phyloP scores from a whole-genome alignment of 495 filamentous ascomycete genomes.

The Aspergillus nanangensis region DNA sequence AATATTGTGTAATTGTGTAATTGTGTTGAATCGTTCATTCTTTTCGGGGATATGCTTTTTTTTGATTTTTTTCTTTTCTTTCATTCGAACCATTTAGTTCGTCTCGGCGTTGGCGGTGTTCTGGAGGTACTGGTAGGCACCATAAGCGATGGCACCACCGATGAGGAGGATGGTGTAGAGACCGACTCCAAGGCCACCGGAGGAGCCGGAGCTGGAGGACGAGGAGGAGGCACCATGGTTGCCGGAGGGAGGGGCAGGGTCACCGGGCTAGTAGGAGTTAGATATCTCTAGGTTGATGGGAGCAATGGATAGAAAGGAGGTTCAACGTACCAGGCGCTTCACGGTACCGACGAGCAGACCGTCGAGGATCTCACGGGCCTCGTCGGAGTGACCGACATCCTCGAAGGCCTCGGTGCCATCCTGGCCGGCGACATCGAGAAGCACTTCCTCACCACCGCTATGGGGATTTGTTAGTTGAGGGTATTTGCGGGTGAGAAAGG shows the following conservation, averaged over 20 bases:
- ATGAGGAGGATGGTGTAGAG: constrained; percentile 79
- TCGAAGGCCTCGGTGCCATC: constrained; percentile 98
- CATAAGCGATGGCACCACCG: constrained; percentile 73
- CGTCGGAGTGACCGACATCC: constrained; percentile 98
- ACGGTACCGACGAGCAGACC: constrained; percentile 73
- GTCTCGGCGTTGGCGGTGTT: no score
- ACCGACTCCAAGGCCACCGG: constrained; percentile 63
- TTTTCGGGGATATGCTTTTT: no score
- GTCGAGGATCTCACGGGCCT: constrained; percentile 90
- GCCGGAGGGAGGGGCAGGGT: constrained; percentile 71
- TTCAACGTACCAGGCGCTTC: constrained; percentile 82
- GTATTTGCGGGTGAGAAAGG: constrained; percentile 4
- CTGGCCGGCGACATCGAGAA: constrained; percentile 93
- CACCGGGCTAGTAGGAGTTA: constrained; percentile 60
- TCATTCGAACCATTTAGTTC: neutral
- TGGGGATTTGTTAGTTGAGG: constrained; percentile 5
- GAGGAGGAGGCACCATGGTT: constrained; percentile 40
- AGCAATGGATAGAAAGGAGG: no score
- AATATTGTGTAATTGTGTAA: no score
- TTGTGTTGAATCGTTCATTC: no score
- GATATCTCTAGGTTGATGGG: constrained; percentile 2
- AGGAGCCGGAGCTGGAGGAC: constrained; percentile 39
- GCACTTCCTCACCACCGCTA: constrained; percentile 98
- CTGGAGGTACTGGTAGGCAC: constrained; percentile 84
- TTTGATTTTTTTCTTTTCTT: neutral